Evolutionary conservation across 169 alveolate species (phyloP).

Genomic region (Theileria parva): DNA sequence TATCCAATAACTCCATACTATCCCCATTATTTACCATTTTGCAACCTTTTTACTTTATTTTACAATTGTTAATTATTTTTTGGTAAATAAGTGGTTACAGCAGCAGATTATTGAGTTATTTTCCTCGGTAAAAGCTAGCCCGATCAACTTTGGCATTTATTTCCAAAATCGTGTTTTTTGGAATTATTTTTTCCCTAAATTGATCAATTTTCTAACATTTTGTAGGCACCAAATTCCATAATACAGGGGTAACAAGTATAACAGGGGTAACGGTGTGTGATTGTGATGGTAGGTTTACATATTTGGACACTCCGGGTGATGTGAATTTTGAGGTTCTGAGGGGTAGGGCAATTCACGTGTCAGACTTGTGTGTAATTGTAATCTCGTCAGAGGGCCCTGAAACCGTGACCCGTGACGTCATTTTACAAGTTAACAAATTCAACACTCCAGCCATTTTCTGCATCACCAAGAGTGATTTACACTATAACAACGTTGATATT

Average conservation of each 20-base stretch:
- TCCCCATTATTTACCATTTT: too few relatives aligned
- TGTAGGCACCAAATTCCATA: too few relatives aligned
- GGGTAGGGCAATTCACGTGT: slow-evolving; percentile 78
- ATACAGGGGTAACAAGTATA: too few relatives aligned
- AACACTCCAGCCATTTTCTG: slow-evolving; percentile 74
- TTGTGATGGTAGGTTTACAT: slow-evolving; percentile 49
- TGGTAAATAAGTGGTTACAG: slow-evolving; percentile 39
- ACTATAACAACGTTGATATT: slow-evolving; percentile 63
- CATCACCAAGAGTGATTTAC: slow-evolving; percentile 74
- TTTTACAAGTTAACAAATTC: slow-evolving; percentile 77
- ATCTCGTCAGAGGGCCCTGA: slow-evolving; percentile 77
- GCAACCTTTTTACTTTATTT: not conserved
- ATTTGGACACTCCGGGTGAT: slow-evolving; percentile 83
- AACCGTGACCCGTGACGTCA: slow-evolving; percentile 75
- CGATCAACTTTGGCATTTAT: not conserved
- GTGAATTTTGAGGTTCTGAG: slow-evolving; percentile 71
- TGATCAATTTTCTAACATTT: too few relatives aligned
- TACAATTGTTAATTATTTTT: slow-evolving; percentile 38
- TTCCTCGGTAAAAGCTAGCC: too few relatives aligned
- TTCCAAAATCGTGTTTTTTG: not conserved
- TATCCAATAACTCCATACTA: not conserved
- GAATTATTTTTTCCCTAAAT: not conserved
- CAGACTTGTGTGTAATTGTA: slow-evolving; percentile 76
- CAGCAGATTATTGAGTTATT: too few relatives aligned
- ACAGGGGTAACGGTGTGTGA: too few relatives aligned